A percentile compares a stretch with the other conserved stretches of the same genome.
Conservation (phyloP, 2,329 filamentous ascomycete species). For the Penicillium sp. region DNA sequence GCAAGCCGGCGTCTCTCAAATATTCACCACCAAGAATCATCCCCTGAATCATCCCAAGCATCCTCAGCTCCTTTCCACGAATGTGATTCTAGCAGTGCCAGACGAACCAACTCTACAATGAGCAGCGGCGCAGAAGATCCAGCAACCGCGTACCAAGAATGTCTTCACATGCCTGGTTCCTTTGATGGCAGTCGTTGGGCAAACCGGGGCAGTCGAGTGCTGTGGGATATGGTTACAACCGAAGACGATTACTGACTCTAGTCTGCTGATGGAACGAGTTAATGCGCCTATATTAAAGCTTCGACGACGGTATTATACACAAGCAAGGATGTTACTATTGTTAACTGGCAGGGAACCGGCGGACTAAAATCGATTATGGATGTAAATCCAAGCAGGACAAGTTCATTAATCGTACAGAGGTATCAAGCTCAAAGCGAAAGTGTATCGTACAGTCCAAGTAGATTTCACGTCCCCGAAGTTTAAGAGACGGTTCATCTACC, state of each 20-base stretch:
- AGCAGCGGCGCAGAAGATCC: conserved; percentile 18
- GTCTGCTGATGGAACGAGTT: neutral
- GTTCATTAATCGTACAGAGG: conserved; percentile 36
- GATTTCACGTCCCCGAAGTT: neutral
- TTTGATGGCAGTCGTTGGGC: conserved; percentile 27
- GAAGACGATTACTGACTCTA: neutral
- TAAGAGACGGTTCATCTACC: conserved; percentile 22
- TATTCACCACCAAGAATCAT: conserved; percentile 7
- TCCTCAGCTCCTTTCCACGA: conserved; percentile 13
- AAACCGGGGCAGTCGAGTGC: conserved; percentile 20
- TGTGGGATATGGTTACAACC: conserved; percentile 12
- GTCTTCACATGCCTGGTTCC: conserved; percentile 25
- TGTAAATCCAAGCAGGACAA: conserved; percentile 11
- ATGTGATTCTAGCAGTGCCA: conserved; percentile 8
- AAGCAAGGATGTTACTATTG: conserved; percentile 9
- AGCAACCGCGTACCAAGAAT: conserved; percentile 26
- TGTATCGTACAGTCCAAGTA: conserved; percentile 14
- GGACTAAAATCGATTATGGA: conserved; percentile 13
- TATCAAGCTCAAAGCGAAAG: conserved; percentile 20
- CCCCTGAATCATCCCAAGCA: conserved; percentile 9
- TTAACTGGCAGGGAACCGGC: conserved; percentile 12
- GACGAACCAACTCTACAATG: conserved; percentile 16
- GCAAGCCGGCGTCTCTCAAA: conserved; percentile 11
- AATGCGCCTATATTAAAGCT: neutral
- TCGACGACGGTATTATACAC: neutral